Percentiles rank a stretch among this genome's conserved stretches.
Evolutionary conservation across 345 rosid species (phyloP).

Genomic region (Heritiera littoralis): DNA sequence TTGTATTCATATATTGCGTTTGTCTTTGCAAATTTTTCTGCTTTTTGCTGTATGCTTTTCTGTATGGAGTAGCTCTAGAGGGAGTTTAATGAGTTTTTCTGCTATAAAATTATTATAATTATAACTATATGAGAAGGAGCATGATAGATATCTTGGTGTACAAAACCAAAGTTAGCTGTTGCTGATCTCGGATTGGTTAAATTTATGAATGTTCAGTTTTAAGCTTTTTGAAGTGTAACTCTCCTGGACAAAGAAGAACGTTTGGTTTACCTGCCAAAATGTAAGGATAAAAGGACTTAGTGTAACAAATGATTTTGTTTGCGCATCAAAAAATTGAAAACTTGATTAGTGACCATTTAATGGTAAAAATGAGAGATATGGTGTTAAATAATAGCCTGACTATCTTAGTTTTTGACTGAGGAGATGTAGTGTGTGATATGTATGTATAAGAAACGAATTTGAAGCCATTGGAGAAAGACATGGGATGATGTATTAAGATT

Average conservation of each 20-base stretch:
- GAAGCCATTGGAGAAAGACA: not conserved
- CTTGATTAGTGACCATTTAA: not conserved
- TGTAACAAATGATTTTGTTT: not conserved
- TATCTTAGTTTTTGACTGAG: not conserved
- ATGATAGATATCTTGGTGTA: not conserved
- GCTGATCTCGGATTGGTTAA: not conserved
- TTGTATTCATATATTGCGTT: not conserved
- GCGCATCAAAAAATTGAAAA: not conserved
- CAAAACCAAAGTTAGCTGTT: slow-evolving; percentile 9
- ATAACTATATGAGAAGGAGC: not conserved
- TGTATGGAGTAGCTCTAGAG: not conserved
- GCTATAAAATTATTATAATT: slow-evolving; percentile 4
- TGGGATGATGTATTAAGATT: not conserved
- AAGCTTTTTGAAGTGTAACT: not conserved
- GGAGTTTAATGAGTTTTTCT: not conserved
- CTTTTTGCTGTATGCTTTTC: not conserved
- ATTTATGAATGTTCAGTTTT: not conserved
- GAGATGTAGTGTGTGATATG: not conserved
- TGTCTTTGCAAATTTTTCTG: not conserved
- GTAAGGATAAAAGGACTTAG: slow-evolving; percentile 1
- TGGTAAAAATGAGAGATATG: slow-evolving; percentile 4
- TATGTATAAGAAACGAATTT: not conserved
- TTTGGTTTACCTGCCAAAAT: not conserved
- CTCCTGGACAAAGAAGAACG: not conserved
- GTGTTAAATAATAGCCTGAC: not conserved